Evolutionary conservation across 179 eudicot species (phyloP), one percentile per base, ranked within the genome.

Genomic region (Beta lomatogona): DNA sequence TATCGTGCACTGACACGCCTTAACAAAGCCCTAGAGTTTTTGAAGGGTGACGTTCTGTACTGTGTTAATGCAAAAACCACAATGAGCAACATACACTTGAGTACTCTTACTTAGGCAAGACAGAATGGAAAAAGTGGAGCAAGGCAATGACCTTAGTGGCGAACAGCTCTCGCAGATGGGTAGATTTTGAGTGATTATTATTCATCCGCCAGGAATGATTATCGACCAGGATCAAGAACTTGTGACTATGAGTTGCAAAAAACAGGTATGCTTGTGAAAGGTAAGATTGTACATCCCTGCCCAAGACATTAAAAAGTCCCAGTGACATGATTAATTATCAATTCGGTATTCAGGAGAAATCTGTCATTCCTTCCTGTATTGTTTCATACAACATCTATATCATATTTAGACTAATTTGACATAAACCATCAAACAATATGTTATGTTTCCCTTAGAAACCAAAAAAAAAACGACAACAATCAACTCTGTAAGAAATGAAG

Each of bases 201-300:
- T 83, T 91, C 92, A 83, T 89, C 80, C 80, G 85, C 98, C 98
- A 95, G 82, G 98, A 97, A 78, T 92, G 87, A 81, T 92, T 95
- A 82, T 95, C 98, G 67, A 95, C 98, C 85, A 95, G 78, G 86
- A 95, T 89, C 79, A 90, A 88, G 63, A 95, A 84, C 76, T 86
- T 92, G 79, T 91, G 87, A 83, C 95, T 91, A 48, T 87, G 86
- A 73, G 84, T 82, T 63, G 93, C 90, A 80, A 91, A 88, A 83
- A 90, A 93, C 60, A 95, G 86, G 91, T 87, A 88, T 52, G 94
- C 95, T 87, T 90, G 93, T 72, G 98, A 95, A 81, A 95, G 98
- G 83, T 93, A 92, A 45, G 98, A 92, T 84, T 95, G 97, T 82
- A 91, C 87, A 86, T 95, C 98, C 88, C 98, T 95, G 92, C 75